These are phyloP conservation scores for Chlamydomonas sp. DNA, from an alignment of 139 green algal genomes.

Conservation along the genomic window DNA sequence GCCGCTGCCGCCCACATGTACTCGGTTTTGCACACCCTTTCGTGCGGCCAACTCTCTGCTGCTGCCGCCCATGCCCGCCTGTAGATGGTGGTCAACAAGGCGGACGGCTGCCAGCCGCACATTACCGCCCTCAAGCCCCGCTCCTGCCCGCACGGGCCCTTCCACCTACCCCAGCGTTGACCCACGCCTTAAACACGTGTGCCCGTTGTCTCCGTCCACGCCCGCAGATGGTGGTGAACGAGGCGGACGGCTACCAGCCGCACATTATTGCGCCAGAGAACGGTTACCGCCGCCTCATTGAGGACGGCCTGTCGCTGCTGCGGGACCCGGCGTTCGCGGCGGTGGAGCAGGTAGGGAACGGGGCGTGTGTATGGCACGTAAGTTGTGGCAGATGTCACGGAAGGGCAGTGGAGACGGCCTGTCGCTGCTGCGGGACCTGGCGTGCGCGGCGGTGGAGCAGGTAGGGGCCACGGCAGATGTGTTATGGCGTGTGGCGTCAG, in stretches of 20 bases:
- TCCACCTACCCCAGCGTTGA: no score
- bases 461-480: constrained; percentile 16
- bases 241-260: constrained; percentile 96
- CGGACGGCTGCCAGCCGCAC: constrained; percentile 96
- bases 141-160: constrained; percentile 33
- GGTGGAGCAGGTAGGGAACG: constrained; percentile 66
- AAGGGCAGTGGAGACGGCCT: neutral
- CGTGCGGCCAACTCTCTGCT: no score
- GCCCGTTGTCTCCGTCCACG: no score
- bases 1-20: no score
- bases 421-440: constrained; percentile 22
- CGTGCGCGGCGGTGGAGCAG: constrained; percentile 73
- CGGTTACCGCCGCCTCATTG: constrained; percentile 93
- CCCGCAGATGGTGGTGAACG: constrained; percentile 62
- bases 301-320: constrained; percentile 74
- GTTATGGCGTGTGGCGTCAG: no score
- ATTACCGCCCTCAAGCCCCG: constrained; percentile 94
- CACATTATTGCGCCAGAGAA: constrained; percentile 97
- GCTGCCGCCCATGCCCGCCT: constrained; percentile 30
- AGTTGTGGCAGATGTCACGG: neutral
- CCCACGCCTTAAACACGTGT: no score
- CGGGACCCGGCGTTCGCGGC: constrained; percentile 66
- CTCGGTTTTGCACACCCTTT: no score
- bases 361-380: neutral
- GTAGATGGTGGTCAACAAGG: constrained; percentile 80